Conservation (phyloP, 73 alveolate genomes). For the Effrenium voratum region DNA sequence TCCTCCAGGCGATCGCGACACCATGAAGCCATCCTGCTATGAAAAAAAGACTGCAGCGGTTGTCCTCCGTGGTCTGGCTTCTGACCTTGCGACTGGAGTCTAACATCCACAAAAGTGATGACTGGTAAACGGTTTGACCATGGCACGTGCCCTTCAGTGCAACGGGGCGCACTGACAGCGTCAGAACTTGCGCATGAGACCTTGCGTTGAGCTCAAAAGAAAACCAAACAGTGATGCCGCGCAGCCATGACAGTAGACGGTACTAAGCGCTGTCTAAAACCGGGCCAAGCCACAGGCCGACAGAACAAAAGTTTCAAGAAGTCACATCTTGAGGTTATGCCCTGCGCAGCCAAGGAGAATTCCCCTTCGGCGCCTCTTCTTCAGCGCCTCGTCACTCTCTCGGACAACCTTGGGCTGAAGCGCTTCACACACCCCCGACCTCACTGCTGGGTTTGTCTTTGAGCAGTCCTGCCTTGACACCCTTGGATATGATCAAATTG, state of each 20-base stretch:
- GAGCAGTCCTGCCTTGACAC: constrained; percentile 38
- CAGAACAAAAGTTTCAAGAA: too few relatives aligned
- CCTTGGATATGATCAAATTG: constrained; percentile 46
- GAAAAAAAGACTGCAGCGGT: too few relatives aligned
- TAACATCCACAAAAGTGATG: too few relatives aligned
- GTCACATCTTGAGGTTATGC: too few relatives aligned
- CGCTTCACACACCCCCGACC: neutral
- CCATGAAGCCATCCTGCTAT: too few relatives aligned
- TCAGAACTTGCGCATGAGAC: neutral
- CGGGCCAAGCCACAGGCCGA: too few relatives aligned
- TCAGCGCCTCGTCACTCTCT: constrained; percentile 68
- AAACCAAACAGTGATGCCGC: neutral
- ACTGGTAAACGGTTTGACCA: too few relatives aligned
- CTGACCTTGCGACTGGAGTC: neutral
- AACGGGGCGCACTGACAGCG: neutral
- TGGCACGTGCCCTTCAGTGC: too few relatives aligned
- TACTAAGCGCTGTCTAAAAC: neutral
- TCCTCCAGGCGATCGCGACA: neutral
- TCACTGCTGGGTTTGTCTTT: neutral
- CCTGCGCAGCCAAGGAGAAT: too few relatives aligned
- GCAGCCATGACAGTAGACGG: neutral
- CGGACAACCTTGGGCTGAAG: constrained; percentile 22
- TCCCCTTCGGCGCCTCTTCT: constrained; percentile 55
- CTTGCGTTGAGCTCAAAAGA: neutral
- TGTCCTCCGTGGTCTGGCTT: constrained; percentile 50